Evolutionary conservation across 495 filamentous ascomycete species (phyloP).

Genomic region (Amphirosellinia nigrospora): DNA sequence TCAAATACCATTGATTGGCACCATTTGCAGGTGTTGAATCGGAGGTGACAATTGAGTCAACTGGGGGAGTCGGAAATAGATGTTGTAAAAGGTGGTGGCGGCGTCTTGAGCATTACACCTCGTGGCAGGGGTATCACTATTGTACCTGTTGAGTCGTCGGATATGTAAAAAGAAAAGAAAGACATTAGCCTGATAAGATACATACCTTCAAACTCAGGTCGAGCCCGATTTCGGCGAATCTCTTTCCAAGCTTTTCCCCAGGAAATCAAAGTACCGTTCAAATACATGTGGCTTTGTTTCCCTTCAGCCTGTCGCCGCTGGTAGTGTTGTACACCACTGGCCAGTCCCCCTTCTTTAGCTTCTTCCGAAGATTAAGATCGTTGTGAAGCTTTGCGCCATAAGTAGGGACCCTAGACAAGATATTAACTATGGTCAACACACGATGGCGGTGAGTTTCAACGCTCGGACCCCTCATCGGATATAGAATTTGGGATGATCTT

Average conservation of each 20-base stretch:
- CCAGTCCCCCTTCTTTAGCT: neutral
- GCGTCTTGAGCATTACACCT: neutral
- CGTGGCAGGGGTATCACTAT: neutral
- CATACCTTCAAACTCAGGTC: neutral
- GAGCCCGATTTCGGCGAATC: neutral
- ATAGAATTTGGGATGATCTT: neutral
- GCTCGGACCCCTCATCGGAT: neutral
- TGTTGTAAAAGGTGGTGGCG: neutral
- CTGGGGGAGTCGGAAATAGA: neutral
- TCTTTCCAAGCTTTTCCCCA: constrained; percentile 11
- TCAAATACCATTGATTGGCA: neutral
- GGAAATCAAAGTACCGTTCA: neutral
- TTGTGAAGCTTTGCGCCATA: neutral
- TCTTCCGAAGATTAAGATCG: neutral
- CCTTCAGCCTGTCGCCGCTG: neutral
- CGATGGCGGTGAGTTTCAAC: neutral
- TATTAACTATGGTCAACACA: neutral
- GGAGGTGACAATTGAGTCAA: neutral
- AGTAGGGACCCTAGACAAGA: neutral
- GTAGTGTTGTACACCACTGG: neutral
- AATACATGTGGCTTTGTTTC: neutral
- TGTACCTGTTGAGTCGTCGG: neutral
- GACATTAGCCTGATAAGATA: neutral
- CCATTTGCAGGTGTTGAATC: neutral
- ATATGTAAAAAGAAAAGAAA: neutral